Percentiles rank a stretch among this genome's conserved stretches.
phyloP scores from a whole-genome alignment of 2,329 filamentous ascomycete genomes.

The Fusarium temperatum region DNA sequence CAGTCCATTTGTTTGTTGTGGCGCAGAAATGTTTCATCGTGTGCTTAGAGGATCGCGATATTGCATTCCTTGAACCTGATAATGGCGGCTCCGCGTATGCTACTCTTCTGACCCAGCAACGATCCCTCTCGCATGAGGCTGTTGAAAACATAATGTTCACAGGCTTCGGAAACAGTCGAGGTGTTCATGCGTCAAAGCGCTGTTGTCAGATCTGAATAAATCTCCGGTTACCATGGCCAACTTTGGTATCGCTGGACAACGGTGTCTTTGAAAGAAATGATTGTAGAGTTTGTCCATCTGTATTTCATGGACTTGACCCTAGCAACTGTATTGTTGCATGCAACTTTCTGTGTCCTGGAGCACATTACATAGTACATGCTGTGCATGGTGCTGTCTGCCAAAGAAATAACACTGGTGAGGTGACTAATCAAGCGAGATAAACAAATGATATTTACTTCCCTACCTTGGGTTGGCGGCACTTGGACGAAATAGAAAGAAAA shows the following conservation, averaged over 20 bases:
- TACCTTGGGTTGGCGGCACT: neutral
- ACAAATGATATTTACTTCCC: neutral
- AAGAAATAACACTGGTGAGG: neutral
- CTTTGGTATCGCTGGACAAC: neutral
- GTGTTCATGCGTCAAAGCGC: neutral
- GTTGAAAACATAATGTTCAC: neutral
- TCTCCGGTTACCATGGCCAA: neutral
- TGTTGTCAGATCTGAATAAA: neutral
- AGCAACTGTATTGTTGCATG: neutral
- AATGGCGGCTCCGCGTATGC: neutral
- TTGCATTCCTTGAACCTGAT: conserved; percentile 18
- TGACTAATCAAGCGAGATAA: conserved; percentile 2
- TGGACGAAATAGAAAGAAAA: neutral
- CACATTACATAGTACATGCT: neutral
- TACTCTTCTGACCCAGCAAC: conserved; percentile 2
- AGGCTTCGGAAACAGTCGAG: neutral
- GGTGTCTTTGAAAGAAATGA: neutral
- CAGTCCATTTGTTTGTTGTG: neutral
- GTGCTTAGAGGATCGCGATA: neutral
- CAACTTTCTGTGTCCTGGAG: neutral
- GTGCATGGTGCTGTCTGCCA: neutral
- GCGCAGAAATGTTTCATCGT: conserved; percentile 18
- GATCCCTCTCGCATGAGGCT: neutral
- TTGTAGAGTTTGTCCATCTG: neutral
- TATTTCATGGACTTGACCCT: neutral